Base-by-base conservation (phyloP, 176 grass and related monocot genomes). In the Oryza rufipogon region DNA sequence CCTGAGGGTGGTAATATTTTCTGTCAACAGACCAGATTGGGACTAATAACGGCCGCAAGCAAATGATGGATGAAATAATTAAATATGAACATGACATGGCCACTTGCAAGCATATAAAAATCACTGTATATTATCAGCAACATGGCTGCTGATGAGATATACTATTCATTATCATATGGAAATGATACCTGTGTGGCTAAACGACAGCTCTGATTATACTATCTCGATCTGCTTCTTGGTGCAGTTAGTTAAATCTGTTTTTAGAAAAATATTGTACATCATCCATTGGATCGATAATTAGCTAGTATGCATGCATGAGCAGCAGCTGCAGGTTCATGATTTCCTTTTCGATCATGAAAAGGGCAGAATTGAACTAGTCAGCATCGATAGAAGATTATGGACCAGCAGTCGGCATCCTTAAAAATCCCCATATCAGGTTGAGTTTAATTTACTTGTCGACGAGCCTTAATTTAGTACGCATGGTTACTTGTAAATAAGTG, bases 321-420 rank as follows among this genome's bases (percentile, higher is more conserved):
- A 73, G 4, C 41, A 8, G 22, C 71, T 16, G 12, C n/a, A 0
- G 15, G 42, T 32, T 32, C 9, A 61, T 46, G 15, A 41, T 36
- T 51, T 51, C 16, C 10, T 67, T 64, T 80, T 68, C 42, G 20
- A 33, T 38, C 16, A 80, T 80, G 64, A 11, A 16, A 38, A 80
- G 45, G 46, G 11, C 46, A 54, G 28, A 30, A 23, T 80, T 70
- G 65, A 81, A 81, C 22, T 70, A 16, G 11, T 56, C 46, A 30
- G 4, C 30, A 70, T 56, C 52, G 5, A 56, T 16, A 6, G 16
- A 56, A 17, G 52, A 56, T 56, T 56, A 56, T 56, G 66, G 25
- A 48, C 33, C 1, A 1, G 28, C 30, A 70, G 38, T 33, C 52
- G 66, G 4, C 52, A 16, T 56, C 30, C 28, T 54, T 70, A 14